phyloP scores from a whole-genome alignment of 2,329 filamentous ascomycete species.

The Aureobasidium pullulans region DNA sequence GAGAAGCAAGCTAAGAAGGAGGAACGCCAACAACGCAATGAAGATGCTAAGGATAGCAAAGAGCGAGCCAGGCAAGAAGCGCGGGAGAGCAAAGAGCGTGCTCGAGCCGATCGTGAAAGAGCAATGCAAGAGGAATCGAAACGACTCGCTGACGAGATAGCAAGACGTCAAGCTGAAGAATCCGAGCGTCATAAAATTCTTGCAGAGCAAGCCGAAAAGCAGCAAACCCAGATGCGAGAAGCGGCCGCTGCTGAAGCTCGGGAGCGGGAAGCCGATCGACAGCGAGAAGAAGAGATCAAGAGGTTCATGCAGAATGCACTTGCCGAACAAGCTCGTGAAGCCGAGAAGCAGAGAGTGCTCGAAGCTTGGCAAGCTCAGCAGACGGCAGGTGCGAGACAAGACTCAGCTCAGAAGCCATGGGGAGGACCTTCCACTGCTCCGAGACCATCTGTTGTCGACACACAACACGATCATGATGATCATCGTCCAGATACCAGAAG shows the following conservation, averaged over 20 bases:
- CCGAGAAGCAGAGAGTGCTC: conserved; percentile 19
- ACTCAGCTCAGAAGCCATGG: not conserved
- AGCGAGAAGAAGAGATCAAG: not conserved
- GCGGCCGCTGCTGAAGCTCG: conserved; percentile 3
- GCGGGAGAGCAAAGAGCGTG: conserved; percentile 21
- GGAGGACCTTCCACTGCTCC: conserved; percentile 5
- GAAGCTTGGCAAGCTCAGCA: conserved; percentile 14
- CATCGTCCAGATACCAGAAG: conserved; percentile 15
- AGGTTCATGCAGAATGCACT: conserved; percentile 13
- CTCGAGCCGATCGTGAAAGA: conserved; percentile 23
- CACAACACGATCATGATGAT: not conserved
- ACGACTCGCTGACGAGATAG: conserved; percentile 19
- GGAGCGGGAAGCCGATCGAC: not conserved
- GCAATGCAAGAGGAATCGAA: conserved; percentile 29
- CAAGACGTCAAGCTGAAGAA: conserved; percentile 15
- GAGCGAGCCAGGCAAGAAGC: conserved; percentile 28
- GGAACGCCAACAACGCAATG: conserved; percentile 28
- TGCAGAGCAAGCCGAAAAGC: conserved; percentile 18
- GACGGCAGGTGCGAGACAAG: not conserved
- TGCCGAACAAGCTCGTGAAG: not conserved
- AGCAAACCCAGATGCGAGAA: conserved; percentile 3
- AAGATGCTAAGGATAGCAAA: conserved; percentile 24
- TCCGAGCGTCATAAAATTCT: conserved; percentile 15
- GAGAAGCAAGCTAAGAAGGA: conserved; percentile 49
- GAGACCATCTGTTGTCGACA: not conserved